Base-by-base conservation (phyloP, 371 early-diverging fungal genomes). In the Encephalitozoon romaleae region DNA sequence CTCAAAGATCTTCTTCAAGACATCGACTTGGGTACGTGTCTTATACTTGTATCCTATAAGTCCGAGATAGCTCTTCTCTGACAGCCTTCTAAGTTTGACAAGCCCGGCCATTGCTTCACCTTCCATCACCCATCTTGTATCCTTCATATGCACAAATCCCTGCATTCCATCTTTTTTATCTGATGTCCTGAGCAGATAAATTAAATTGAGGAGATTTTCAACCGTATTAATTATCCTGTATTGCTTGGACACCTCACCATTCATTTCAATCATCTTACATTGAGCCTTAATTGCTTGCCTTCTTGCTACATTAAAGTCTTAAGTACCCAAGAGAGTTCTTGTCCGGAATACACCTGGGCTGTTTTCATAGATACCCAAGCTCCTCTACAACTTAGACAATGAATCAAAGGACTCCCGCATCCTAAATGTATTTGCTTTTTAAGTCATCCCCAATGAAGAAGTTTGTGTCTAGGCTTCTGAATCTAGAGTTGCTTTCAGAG, bases 401-500 rank as follows among this genome's bases (percentile, higher is more conserved):
- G 34, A 6, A 34, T 34, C 4, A 2, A 34, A 34, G 6, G 6
- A 6, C 34, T 34, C 34, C 15, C 15, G 43, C 9, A 9, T 42
- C 43, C 43, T 12, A 32, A 15, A 41, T 41, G 41, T 39, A 41
- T 41, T 41, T 66, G 42, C 18, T 39, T 66, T 41, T 43, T 28
- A 43, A 18, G 18, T 8, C 1, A 23, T 41, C 42, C 66, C 54
- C 18, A 41, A 70, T 70, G 71, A 54, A 73, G 45, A 34, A 52
- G 26, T 41, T 38, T 41, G 51, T 51, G 38, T 34, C 49, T 32
- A 49, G 49, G 23, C 71, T 76, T 18, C 41, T 47, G 4, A 68
- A 38, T 21, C 34, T 73, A 3, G 41, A 76, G 53, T 5, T 52
- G 3, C 66, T 80, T 25, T 12, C 91, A 11, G 90, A 92, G 84